These are phyloP conservation scores for Orbilia ellipsospora DNA, from an alignment of 2,329 filamentous ascomycete species.

Conservation along the genomic window DNA sequence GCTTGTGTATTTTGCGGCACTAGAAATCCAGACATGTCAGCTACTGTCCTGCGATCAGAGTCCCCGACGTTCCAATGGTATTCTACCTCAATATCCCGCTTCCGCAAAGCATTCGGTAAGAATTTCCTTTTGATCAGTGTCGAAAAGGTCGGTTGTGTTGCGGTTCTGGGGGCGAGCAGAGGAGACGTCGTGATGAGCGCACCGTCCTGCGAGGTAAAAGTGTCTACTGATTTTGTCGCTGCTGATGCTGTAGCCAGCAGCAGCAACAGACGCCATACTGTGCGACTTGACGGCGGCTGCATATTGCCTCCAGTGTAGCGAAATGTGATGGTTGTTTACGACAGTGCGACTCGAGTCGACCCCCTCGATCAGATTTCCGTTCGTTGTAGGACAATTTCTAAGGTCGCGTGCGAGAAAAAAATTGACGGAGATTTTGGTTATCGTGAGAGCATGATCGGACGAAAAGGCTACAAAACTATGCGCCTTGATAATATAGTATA, in stretches of 20 bases:
- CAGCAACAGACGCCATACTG: conserved; percentile 34
- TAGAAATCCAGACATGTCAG: conserved; percentile 60
- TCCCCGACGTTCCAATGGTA: not conserved
- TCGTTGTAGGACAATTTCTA: not conserved
- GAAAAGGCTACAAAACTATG: conserved; percentile 10
- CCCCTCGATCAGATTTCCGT: conserved; percentile 1
- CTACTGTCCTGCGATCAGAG: no score
- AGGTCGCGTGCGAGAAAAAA: conserved; percentile 31
- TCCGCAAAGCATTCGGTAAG: conserved; percentile 27
- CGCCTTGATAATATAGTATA: conserved; percentile 4
- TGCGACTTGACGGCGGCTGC: conserved; percentile 33
- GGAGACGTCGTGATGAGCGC: conserved; percentile 8
- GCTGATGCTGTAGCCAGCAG: conserved; percentile 19
- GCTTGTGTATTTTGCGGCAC: conserved; percentile 81
- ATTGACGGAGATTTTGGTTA: conserved; percentile 1
- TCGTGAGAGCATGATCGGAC: conserved; percentile 23
- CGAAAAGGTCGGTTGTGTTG: conserved; percentile 40
- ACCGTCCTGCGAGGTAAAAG: conserved; percentile 24
- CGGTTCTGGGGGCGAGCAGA: conserved; percentile 16
- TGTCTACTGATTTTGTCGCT: conserved; percentile 12
- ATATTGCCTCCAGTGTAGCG: conserved; percentile 8
- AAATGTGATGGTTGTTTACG: not conserved
- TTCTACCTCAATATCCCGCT: conserved; percentile 56
- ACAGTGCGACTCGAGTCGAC: conserved; percentile 7
- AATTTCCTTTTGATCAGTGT: conserved; percentile 36